Evolutionary conservation across 2,329 filamentous ascomycete species (phyloP), one percentile per base, ranked within the genome.

Genomic region (Cercospora sesami): DNA sequence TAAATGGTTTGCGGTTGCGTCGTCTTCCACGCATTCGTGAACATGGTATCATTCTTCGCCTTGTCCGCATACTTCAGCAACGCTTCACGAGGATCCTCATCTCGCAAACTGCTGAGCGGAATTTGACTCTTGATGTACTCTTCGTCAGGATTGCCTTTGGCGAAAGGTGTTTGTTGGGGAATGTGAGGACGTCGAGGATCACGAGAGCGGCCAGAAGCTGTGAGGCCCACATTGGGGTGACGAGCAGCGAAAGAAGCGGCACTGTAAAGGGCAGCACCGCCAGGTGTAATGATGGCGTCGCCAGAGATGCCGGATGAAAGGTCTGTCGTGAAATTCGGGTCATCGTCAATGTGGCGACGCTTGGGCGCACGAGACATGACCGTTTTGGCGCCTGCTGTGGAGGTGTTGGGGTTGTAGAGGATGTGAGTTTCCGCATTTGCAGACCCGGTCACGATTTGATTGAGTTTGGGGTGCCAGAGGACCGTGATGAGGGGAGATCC

Each of bases 331-430:
- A 96, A 85, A 67, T 88, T 89, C 0, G 93, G 89, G 79, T 98
- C 93, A 79, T 99, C 95, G 78, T 99, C 95, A 68, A 99, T 89
- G 78, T 99, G 94, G 1, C 94, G 90, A 74, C 93, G 94, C 83
- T 99, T 98, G 2, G 95, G 94, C 0, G 93, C 93, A 75, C 93
- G 92, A 69, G 91, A 94, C 89, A 99, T 93, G 72, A 98, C 91
- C 68, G 92, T 89, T 65, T 93, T 89, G 3, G 94, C 95, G 67
- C 95, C 95, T 68, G 89, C 89, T 12, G 79, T 86, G 23, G 95
- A 99, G 73, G 89, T 89, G n/a, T 84, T 87, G 1, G 95, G 95
- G 76, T 91, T 94, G 82, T 95, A 99, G 59, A 99, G 89, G 51
- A 98, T 86, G 75, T 94, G 94, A 0, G 91, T 93, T 79, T 96